Base-by-base conservation (phyloP, 176 grass and related monocot species). In the Ananas comosus region DNA sequence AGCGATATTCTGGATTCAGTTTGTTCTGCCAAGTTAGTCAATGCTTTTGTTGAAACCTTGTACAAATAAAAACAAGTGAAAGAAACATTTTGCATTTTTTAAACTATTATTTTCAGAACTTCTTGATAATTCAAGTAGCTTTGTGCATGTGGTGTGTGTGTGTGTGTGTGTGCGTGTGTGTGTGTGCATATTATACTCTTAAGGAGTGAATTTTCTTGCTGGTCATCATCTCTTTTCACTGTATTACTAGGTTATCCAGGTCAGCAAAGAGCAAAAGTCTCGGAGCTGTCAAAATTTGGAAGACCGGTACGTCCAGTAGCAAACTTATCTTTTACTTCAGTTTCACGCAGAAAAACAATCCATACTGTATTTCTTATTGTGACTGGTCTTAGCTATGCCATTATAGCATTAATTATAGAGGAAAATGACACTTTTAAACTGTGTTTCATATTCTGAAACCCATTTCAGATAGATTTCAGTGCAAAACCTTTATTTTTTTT, bases 211-310 rank as follows among this genome's bases (percentile, higher is more conserved):
- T 61, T 3, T 66, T 48, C 64, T 14, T 66, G 2, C 24, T 48
- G 1, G 22, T 66, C n/a, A 13, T 42, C 64, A 48, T 66, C 24
- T 66, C 13, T 19, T 61, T 61, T 19, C 56, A 61, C 56, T 61
- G 8, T 59, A 59, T 59, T 61, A 61, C 56, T 19, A 75, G 73
- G 75, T 59, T 77, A 61, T 69, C 75, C 75, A 57, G 75, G 66
- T 25, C 52, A 69, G 21, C 65, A 69, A 42, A 69, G 75, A 21
- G 52, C 66, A 12, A 77, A 77, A 42, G 53, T 77, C 12, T 63
- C 66, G 12, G 75, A 77, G 13, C 13, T 69, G 24, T 54, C 66
- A 69, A 69, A 77, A 77, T 77, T 77, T 63, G 75, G 75, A 69
- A 77, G 28, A 61, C 53, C 64, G 53, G 65, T 69, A 77, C 19